Percentiles rank a stretch among this genome's conserved stretches.
These are phyloP conservation scores for Cladosporium sphaerospermum DNA, from an alignment of 2,329 filamentous ascomycete species.

Conservation along the genomic window DNA sequence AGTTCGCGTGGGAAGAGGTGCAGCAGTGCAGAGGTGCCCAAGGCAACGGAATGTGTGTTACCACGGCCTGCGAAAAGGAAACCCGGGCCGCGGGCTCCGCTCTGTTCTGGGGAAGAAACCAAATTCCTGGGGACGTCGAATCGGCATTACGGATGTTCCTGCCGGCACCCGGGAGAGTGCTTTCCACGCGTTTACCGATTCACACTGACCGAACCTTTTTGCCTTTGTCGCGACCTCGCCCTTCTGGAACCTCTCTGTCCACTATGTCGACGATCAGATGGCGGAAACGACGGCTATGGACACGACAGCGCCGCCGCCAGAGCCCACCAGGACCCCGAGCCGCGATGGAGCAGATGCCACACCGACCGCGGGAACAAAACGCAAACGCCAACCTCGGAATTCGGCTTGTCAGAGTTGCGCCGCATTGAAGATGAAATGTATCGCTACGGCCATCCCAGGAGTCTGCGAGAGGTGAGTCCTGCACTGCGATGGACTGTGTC, in stretches of 20 bases:
- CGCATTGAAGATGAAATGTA: constrained; percentile 25
- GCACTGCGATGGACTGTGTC: too few relatives aligned
- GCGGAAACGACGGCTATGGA: constrained; percentile 7
- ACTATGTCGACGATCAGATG: neutral
- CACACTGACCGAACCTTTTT: constrained; percentile 2
- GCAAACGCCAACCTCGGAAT: constrained; percentile 25
- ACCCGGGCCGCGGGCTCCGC: neutral
- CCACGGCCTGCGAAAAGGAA: neutral
- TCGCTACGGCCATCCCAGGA: constrained; percentile 9
- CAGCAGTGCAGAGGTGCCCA: neutral
- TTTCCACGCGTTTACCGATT: neutral
- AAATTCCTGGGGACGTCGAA: neutral
- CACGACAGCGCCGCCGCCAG: constrained; percentile 8
- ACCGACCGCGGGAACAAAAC: constrained; percentile 14
- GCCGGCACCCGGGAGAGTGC: constrained; percentile 3
- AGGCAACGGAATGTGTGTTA: neutral
- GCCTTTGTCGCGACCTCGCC: neutral
- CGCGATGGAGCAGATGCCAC: neutral
- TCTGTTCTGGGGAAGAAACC: neutral
- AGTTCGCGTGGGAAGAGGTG: too few relatives aligned
- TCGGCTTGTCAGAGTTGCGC: constrained; percentile 24
- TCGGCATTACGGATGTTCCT: constrained; percentile 8
- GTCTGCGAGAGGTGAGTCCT: constrained; percentile 14
- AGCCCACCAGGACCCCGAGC: neutral
- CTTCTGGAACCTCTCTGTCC: neutral